phyloP scores from a whole-genome alignment of 192 early-diverging fungal species.

The Entophlyctis luteolus region DNA sequence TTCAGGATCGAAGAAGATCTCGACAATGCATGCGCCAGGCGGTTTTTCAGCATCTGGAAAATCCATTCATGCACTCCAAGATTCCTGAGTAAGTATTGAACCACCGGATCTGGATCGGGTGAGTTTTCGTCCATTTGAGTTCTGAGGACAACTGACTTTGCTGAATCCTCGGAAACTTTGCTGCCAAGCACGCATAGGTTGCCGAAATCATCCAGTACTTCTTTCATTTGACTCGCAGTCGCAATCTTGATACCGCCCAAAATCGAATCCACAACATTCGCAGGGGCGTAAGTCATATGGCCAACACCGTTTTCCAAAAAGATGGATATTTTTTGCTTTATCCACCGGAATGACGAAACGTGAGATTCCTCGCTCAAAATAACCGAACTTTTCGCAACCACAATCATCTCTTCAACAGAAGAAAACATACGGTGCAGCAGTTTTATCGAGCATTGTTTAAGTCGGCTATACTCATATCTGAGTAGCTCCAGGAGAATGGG shows the following conservation, averaged over 20 bases:
- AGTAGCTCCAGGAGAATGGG: slow-evolving; percentile 34
- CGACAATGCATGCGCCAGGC: slow-evolving; percentile 11
- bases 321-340: slow-evolving; percentile 7
- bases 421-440: slow-evolving; percentile 30
- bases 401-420: slow-evolving; percentile 26
- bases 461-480: slow-evolving; percentile 19
- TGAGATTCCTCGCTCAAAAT: slow-evolving; percentile 22
- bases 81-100: slow-evolving; percentile 23
- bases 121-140: not conserved
- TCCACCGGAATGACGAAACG: slow-evolving; percentile 23
- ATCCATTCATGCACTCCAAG: slow-evolving; percentile 22
- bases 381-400: slow-evolving; percentile 1
- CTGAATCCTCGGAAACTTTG: not conserved
- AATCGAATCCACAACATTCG: not conserved
- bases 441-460: slow-evolving; percentile 23
- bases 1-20: not conserved
- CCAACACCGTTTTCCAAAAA: slow-evolving; percentile 24
- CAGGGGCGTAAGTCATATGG: not conserved
- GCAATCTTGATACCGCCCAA: slow-evolving; percentile 19
- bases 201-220: slow-evolving; percentile 15
- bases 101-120: slow-evolving; percentile 8
- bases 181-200: slow-evolving; percentile 17
- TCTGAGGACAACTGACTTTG: not conserved
- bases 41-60: slow-evolving; percentile 11
- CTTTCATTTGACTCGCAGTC: not conserved